phyloP scores from a whole-genome alignment of 805 yeast species.

The Metschnikowia borealis region DNA sequence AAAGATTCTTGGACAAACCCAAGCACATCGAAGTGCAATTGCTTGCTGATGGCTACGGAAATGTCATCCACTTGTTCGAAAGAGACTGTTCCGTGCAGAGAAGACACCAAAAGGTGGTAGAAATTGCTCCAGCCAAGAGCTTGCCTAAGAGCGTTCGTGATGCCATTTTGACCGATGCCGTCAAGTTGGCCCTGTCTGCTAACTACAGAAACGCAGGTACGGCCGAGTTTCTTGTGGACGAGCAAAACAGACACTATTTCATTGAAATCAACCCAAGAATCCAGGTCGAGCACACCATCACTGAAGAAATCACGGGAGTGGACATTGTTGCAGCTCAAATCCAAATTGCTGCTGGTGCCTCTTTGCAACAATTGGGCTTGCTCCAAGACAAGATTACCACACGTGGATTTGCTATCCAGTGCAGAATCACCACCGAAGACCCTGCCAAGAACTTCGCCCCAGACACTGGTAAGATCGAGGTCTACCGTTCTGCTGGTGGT shows the following conservation, averaged over 20 bases:
- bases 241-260: slow-evolving; percentile 91
- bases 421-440: slow-evolving; percentile 98
- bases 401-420: slow-evolving; percentile 97
- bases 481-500: slow-evolving; percentile 98
- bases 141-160: slow-evolving; percentile 80
- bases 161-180: slow-evolving; percentile 92
- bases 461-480: slow-evolving; percentile 97
- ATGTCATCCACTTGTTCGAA: slow-evolving; percentile 92
- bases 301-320: slow-evolving; percentile 98
- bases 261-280: slow-evolving; percentile 97
- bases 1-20: slow-evolving; percentile 90
- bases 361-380: slow-evolving; percentile 84
- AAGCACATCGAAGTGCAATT: slow-evolving; percentile 97
- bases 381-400: slow-evolving; percentile 93
- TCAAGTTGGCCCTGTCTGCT: slow-evolving; percentile 80
- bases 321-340: slow-evolving; percentile 98
- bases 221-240: slow-evolving; percentile 93
- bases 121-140: slow-evolving; percentile 95
- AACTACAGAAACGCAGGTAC: slow-evolving; percentile 97
- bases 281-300: slow-evolving; percentile 97
- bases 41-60: slow-evolving; percentile 90
- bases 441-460: slow-evolving; percentile 97
- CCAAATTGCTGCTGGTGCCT: slow-evolving; percentile 98
- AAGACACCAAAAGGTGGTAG: slow-evolving; percentile 98
- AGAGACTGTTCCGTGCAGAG: slow-evolving; percentile 99